phyloP scores from a whole-genome alignment of 306 rosid genomes.

The Vigna trinervia region DNA sequence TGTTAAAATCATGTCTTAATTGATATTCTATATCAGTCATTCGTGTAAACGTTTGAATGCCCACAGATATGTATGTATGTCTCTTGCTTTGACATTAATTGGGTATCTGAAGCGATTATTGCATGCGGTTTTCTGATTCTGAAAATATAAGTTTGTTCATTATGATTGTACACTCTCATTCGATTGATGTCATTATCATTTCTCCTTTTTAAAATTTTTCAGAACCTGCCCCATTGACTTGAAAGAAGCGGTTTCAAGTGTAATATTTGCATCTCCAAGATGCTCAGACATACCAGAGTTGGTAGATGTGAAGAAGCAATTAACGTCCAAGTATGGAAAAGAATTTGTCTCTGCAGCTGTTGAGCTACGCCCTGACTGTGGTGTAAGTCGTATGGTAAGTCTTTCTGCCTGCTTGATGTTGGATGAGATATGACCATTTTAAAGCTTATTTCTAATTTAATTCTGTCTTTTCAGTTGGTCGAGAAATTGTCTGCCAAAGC shows the following conservation, averaged over 20 bases:
- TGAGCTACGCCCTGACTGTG: constrained; percentile 95
- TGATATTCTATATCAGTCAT: constrained; percentile 10
- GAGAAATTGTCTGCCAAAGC: constrained; percentile 95
- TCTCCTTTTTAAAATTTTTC: constrained; percentile 28
- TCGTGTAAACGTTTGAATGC: neutral
- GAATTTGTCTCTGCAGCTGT: constrained; percentile 77
- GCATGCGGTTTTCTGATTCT: neutral
- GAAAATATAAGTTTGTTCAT: constrained; percentile 9
- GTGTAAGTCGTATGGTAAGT: constrained; percentile 90
- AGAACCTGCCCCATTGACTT: constrained; percentile 91
- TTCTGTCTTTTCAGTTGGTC: constrained; percentile 68
- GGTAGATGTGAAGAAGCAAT: constrained; percentile 74
- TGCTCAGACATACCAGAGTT: constrained; percentile 93
- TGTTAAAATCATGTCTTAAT: constrained; percentile 22
- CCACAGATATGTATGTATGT: neutral
- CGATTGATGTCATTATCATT: constrained; percentile 16
- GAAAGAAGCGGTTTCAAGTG: constrained; percentile 93
- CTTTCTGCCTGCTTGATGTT: constrained; percentile 41
- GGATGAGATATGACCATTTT: constrained; percentile 30
- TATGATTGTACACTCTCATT: constrained; percentile 36
- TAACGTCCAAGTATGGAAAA: constrained; percentile 85
- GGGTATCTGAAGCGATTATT: constrained; percentile 3
- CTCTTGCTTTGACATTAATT: constrained; percentile 34
- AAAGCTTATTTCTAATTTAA: constrained; percentile 31
- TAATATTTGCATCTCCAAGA: constrained; percentile 90